Percentiles rank a stretch among this genome's conserved stretches.
phyloP scores from a whole-genome alignment of 805 yeast genomes.

The Wickerhamiella azymoides region DNA sequence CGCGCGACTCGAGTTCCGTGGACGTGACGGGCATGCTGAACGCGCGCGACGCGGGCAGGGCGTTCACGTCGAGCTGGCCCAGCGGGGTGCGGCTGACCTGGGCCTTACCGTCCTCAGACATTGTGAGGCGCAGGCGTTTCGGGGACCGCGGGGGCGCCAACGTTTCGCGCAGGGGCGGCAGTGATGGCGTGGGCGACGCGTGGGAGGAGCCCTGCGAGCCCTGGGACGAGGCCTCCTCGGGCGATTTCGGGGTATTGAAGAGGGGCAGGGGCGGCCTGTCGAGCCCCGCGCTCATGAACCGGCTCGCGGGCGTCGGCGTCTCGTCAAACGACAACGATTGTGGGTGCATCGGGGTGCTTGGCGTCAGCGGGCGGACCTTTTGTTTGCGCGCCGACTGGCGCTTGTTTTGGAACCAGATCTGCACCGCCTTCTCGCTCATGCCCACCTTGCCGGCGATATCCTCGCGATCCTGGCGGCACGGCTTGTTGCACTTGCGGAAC shows the following conservation, averaged over 20 bases:
- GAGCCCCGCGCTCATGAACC: background rate
- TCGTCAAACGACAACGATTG: background rate
- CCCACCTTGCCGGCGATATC: conserved; percentile 69
- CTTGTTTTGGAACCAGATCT: conserved; percentile 95
- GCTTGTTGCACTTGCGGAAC: conserved; percentile 65
- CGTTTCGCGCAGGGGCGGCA: background rate
- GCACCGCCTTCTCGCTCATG: conserved; percentile 97
- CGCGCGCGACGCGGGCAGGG: conserved; percentile 9
- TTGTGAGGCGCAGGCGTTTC: conserved; percentile 21
- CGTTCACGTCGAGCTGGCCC: conserved; percentile 10
- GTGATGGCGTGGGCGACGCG: background rate
- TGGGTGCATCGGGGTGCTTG: conserved; percentile 7
- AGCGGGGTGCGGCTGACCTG: conserved; percentile 23
- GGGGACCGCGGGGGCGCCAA: conserved; percentile 8
- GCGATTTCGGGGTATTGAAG: conserved; percentile 7
- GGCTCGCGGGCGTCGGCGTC: conserved; percentile 3
- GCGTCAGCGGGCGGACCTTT: conserved; percentile 3
- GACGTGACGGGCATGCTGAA: conserved; percentile 14
- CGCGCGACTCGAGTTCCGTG: conserved; percentile 13
- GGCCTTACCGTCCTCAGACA: conserved; percentile 30
- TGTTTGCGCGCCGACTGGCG: conserved; percentile 38
- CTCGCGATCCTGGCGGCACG: conserved; percentile 59
- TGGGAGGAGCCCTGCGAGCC: no score
- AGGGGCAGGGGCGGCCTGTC: conserved; percentile 9
- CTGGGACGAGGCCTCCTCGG: background rate